These are phyloP conservation scores for Trichosanthes cucumerina DNA, from an alignment of 306 rosid genomes.

Conservation along the genomic window DNA sequence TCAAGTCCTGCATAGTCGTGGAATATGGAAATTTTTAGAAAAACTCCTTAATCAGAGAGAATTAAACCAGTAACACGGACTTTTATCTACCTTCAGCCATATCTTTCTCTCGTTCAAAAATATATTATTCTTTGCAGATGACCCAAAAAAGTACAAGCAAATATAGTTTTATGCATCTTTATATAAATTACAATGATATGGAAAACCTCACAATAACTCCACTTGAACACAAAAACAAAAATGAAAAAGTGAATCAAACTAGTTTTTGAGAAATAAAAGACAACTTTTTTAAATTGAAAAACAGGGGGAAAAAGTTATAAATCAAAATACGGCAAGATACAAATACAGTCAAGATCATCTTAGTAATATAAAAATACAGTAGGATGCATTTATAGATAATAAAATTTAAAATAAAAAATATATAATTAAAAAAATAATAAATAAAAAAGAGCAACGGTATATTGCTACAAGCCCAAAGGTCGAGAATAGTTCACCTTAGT, in stretches of 20 bases:
- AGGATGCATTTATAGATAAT: background rate
- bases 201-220: background rate
- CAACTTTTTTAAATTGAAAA: background rate
- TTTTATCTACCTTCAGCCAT: background rate
- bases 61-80: background rate
- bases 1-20: background rate
- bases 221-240: background rate
- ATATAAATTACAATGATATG: background rate
- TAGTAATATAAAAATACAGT: background rate
- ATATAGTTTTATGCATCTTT: background rate
- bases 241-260: background rate
- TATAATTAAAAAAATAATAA: too few species aligned
- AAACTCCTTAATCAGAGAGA: background rate
- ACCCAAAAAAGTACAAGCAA: background rate
- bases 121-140: background rate
- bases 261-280: background rate
- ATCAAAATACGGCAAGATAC: background rate
- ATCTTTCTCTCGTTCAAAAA: background rate
- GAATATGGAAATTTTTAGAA: background rate
- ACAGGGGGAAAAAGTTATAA: background rate
- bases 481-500: constrained; percentile 40
- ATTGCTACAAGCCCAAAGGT: background rate
- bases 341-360: background rate
- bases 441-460: background rate
- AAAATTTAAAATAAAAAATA: background rate